Percentiles rank a stretch among this genome's conserved stretches.
Evolutionary conservation across 352 stramenopile species (phyloP).

Genomic region (Globisporangium iwayamae): DNA sequence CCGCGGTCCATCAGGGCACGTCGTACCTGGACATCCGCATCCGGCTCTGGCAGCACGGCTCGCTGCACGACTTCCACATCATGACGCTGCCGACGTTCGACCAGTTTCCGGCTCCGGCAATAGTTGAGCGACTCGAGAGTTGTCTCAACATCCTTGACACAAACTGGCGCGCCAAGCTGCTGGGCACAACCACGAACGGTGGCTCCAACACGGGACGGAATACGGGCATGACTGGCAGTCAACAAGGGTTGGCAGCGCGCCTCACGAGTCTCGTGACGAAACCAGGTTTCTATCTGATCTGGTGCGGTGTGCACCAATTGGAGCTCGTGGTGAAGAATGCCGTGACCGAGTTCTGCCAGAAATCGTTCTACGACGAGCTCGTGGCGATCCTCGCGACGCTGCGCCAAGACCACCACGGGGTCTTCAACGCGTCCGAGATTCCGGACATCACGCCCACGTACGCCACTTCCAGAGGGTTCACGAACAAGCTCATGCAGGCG

Average conservation of each 20-base stretch:
- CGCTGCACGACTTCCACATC: constrained; percentile 57
- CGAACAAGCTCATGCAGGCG: constrained; percentile 32
- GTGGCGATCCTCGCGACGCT: constrained; percentile 36
- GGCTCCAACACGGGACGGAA: constrained; percentile 40
- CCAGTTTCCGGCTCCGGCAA: constrained; percentile 26
- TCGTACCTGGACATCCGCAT: constrained; percentile 55
- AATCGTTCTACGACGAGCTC: constrained; percentile 53
- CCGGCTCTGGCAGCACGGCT: constrained; percentile 47
- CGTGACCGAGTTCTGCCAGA: constrained; percentile 35
- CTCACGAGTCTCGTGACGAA: constrained; percentile 42
- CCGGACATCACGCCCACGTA: constrained; percentile 32
- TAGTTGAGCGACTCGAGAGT: constrained; percentile 34
- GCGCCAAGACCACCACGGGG: constrained; percentile 23
- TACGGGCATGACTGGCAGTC: constrained; percentile 35
- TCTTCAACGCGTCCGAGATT: constrained; percentile 28
- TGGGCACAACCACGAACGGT: constrained; percentile 46
- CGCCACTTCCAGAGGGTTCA: constrained; percentile 34
- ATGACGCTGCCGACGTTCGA: constrained; percentile 45
- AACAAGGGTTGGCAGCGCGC: constrained; percentile 41
- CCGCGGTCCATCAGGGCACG: constrained; percentile 45
- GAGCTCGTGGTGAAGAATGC: constrained; percentile 61
- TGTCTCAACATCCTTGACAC: constrained; percentile 50
- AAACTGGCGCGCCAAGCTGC: constrained; percentile 46
- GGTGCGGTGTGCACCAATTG: constrained; percentile 53
- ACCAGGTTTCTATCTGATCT: constrained; percentile 53